phyloP scores from a whole-genome alignment of 2,329 filamentous ascomycete species.

The Neofusicoccum cordaticola region DNA sequence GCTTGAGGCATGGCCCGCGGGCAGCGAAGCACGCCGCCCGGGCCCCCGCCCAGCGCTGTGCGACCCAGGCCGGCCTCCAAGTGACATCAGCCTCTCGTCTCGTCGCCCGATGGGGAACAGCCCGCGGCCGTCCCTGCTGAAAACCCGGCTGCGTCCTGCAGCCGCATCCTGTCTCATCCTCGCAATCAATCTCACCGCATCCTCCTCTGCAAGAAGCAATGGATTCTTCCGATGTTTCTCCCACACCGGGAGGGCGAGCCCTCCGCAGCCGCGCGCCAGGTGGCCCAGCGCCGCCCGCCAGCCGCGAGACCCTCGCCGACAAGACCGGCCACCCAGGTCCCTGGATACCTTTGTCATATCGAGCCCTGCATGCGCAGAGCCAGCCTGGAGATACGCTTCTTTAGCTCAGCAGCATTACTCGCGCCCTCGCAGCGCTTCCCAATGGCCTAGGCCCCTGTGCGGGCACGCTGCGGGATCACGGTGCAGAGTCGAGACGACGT shows the following conservation, averaged over 20 bases:
- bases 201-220: neutral
- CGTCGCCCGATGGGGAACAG: neutral
- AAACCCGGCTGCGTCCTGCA: slow-evolving; percentile 4
- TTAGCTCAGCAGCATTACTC: slow-evolving; percentile 6
- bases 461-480: neutral
- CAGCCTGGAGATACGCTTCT: neutral
- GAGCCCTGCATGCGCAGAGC: neutral
- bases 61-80: neutral
- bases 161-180: slow-evolving; percentile 8
- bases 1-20: neutral
- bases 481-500: too few species aligned
- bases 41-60: neutral
- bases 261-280: neutral
- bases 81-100: slow-evolving; percentile 1
- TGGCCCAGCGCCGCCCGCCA: neutral
- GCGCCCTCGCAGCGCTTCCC: neutral
- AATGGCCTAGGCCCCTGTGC: neutral
- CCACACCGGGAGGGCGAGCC: neutral
- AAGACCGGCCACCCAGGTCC: neutral
- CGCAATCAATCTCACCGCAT: slow-evolving; percentile 9
- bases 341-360: slow-evolving; percentile 5
- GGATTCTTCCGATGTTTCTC: neutral
- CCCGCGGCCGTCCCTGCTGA: neutral
- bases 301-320: neutral
- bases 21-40: neutral